phyloP scores from a whole-genome alignment of 345 rosid genomes.

The Pugionium cornutum region DNA sequence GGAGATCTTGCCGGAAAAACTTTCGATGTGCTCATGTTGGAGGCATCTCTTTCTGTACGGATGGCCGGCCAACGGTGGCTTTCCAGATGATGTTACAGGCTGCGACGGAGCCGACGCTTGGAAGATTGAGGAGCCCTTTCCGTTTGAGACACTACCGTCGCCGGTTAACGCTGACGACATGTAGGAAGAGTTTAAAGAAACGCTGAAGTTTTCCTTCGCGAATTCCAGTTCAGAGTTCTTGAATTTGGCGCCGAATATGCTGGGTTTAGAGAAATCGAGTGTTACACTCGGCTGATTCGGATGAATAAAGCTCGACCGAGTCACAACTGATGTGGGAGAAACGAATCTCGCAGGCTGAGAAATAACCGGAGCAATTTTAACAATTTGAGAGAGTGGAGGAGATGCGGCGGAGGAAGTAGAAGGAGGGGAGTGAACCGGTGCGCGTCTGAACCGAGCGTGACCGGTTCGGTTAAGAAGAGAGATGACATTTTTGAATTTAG shows the following conservation, averaged over 20 bases:
- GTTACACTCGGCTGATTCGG: constrained; percentile 65
- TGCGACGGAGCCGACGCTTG: constrained; percentile 49
- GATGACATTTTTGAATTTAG: constrained; percentile 75
- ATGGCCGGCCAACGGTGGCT: constrained; percentile 67
- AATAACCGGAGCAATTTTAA: constrained; percentile 19
- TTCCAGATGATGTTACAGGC: constrained; percentile 54
- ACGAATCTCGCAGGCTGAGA: constrained; percentile 13
- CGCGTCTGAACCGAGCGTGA: constrained; percentile 90
- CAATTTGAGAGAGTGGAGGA: constrained; percentile 16
- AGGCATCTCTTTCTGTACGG: constrained; percentile 68
- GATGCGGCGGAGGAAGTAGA: constrained; percentile 35
- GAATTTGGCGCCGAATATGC: constrained; percentile 46
- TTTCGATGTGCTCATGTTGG: constrained; percentile 64
- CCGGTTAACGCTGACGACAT: constrained; percentile 89
- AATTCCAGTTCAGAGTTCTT: constrained; percentile 60
- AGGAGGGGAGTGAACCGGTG: constrained; percentile 53
- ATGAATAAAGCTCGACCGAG: constrained; percentile 46
- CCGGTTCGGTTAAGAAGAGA: constrained; percentile 80
- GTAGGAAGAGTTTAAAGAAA: constrained; percentile 82
- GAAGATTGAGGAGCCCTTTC: constrained; percentile 74
- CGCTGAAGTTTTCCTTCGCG: constrained; percentile 69
- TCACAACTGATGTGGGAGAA: constrained; percentile 22
- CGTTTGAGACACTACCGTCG: constrained; percentile 91
- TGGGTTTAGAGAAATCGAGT: constrained; percentile 76
- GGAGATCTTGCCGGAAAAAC: constrained; percentile 58